Evolutionary conservation across 192 early-diverging fungal genomes (phyloP), one percentile per base, ranked within the genome.

Genomic region (Chytriomyces hyalinus): DNA sequence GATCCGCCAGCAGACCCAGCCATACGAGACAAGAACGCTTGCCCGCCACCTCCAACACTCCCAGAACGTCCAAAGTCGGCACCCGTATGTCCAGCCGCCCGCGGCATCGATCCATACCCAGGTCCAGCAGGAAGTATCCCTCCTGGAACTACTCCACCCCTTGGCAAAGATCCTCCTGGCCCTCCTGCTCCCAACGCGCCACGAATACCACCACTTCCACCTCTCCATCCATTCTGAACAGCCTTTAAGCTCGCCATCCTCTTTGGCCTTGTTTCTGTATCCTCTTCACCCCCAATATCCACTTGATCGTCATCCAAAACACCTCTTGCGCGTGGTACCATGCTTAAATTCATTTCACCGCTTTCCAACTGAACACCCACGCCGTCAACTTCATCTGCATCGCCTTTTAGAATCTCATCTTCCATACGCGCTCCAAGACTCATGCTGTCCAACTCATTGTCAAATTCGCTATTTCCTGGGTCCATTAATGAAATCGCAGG

Each of bases 261-360:
- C 26, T 24, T 50, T n/a, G 24, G 24, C 46, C 45, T 45, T 5
- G 9, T n/a, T 3, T 13, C 15, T 57, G 13, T 13, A 13, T 20
- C 20, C 22, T 26, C 51, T 8, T 8, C 68, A 10, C 7, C 68
- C 22, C 51, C 68, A 3, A 20, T 28, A 17, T 11, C 46, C 4
- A 46, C 66, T 13, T 15, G 15, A 11, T 15, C 47, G 24, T 22
- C 28, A 11, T 10, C 46, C 2, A 70, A 24, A 13, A 70, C 68
- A 17, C 36, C 68, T 70, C 68, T 2, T 3, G 51, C 68, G 3
- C 68, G 26, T 53, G 68, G 68, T 53, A 70, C 26, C 68, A 70
- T 70, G 50, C 68, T 70, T 15, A 24, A 26, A 22, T 64, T 15
- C 22, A 11, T 46, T 15, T 46, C 45, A 9, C 7, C n/a, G 45